Evolutionary conservation across 176 grass and related monocot species (phyloP).

Genomic region (barley (Hordeum vulgare)): MorexV3_pseudomolecules_assembly NC_058520.1:434462470-434462969

Average conservation of each 20-base stretch:
- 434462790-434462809: conserved; percentile 41
- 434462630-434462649: neutral
- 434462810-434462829: conserved; percentile 52
- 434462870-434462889: too few species aligned
- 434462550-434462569: neutral
- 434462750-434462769: conserved; percentile 31
- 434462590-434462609: conserved; percentile 40
- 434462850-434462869: neutral
- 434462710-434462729: neutral
- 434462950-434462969: too few species aligned
- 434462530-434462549: conserved; percentile 12
- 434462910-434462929: too few species aligned
- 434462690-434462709: conserved; percentile 36
- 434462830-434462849: conserved; percentile 22
- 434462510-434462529: conserved; percentile 2
- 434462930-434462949: too few species aligned
- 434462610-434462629: conserved; percentile 19
- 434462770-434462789: conserved; percentile 40
- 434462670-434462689: conserved; percentile 53
- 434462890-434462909: too few species aligned
- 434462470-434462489: conserved; percentile 14
- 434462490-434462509: conserved; percentile 23
- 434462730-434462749: conserved; percentile 13
- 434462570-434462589: neutral
- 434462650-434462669: neutral